A percentile compares a stretch with the other conserved stretches of the same genome.
Evolutionary conservation across 2,329 filamentous ascomycete species (phyloP).

Genomic region (Nemania abortiva): DNA sequence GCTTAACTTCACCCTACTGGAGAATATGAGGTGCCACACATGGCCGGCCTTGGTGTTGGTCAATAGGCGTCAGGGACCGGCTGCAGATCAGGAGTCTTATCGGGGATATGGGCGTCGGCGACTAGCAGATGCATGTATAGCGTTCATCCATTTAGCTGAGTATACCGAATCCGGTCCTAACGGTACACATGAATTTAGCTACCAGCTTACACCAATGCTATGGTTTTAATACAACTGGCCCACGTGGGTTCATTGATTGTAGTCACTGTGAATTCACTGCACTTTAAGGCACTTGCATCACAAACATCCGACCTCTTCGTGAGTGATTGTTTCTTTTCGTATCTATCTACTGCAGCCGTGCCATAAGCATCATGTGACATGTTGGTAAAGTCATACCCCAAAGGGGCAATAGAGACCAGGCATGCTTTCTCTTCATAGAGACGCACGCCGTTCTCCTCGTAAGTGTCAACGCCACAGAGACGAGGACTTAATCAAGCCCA

Average conservation of each 20-base stretch:
- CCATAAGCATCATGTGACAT: constrained; percentile 52
- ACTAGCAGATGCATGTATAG: neutral
- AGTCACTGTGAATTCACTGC: neutral
- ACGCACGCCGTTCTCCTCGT: constrained; percentile 76
- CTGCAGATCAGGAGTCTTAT: neutral
- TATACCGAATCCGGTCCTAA: neutral
- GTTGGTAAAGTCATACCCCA: constrained; percentile 47
- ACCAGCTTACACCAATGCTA: neutral
- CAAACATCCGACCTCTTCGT: constrained; percentile 27
- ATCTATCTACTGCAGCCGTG: constrained; percentile 51
- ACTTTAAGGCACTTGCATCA: neutral
- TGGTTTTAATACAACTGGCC: neutral
- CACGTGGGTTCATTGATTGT: neutral
- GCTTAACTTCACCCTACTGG: neutral
- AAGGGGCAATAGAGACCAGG: constrained; percentile 51
- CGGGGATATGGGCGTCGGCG: neutral
- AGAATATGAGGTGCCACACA: neutral
- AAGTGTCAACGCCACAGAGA: constrained; percentile 74
- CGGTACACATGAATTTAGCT: neutral
- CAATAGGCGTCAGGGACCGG: neutral
- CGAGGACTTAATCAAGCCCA: constrained; percentile 58
- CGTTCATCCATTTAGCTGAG: neutral
- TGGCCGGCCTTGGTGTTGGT: neutral
- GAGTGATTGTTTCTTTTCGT: constrained; percentile 47
- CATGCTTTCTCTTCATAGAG: constrained; percentile 54